Percentiles rank a stretch among this genome's conserved stretches.
Evolutionary conservation across 805 yeast genomes (phyloP).

Genomic region (Candida succiphila): DNA sequence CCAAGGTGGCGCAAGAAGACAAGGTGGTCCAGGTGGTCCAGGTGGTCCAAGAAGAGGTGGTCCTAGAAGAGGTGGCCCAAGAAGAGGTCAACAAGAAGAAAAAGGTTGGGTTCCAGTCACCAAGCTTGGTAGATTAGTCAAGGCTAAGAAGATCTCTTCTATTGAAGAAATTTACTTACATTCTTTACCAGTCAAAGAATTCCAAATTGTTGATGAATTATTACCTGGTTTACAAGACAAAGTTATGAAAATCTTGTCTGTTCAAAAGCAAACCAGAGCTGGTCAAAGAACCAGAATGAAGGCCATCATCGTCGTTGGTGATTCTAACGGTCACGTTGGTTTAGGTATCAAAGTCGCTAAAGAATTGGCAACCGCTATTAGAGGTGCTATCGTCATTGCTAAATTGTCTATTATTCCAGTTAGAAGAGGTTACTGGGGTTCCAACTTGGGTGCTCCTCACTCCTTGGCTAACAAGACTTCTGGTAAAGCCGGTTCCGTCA

Average conservation of each 20-base stretch:
- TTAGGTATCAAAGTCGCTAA: constrained; percentile 99
- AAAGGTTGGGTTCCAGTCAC: constrained; percentile 99
- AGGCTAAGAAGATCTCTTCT: constrained; percentile 95
- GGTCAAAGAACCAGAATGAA: constrained; percentile 99
- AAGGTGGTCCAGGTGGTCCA: constrained; percentile 34
- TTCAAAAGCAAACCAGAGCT: constrained; percentile 99
- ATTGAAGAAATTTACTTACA: constrained; percentile 98
- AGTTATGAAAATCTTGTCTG: constrained; percentile 99
- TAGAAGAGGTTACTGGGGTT: constrained; percentile 99
- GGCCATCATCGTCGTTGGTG: constrained; percentile 99
- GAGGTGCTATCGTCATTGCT: constrained; percentile 99
- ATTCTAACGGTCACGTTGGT: constrained; percentile 99
- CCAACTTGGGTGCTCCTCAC: constrained; percentile 99
- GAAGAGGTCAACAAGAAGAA: constrained; percentile 84
- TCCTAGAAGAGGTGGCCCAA: constrained; percentile 54
- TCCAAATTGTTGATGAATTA: constrained; percentile 94
- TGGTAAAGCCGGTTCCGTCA: constrained; percentile 99
- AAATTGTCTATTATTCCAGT: constrained; percentile 97
- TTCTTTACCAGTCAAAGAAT: constrained; percentile 99
- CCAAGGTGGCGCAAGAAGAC: constrained; percentile 22
- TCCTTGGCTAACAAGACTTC: constrained; percentile 96
- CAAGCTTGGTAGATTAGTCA: constrained; percentile 99
- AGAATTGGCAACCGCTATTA: constrained; percentile 99
- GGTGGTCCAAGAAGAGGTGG: constrained; percentile 56
- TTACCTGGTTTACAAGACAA: constrained; percentile 95